phyloP scores from a whole-genome alignment of 331 rosid species.

The Erythrophleum ivorense region DNA sequence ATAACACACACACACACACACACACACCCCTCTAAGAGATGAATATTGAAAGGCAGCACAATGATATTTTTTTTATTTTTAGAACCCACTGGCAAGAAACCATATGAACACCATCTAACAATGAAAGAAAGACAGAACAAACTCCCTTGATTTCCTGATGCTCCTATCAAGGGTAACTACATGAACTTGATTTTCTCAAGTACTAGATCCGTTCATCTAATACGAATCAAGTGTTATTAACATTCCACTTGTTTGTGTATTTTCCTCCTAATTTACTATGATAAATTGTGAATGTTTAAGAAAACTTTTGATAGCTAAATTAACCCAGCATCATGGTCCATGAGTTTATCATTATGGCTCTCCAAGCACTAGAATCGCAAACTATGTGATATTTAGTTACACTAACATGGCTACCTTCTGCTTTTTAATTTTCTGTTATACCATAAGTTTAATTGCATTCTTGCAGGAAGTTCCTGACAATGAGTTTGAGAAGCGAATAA shows the following conservation, averaged over 20 bases:
- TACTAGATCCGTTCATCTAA: neutral
- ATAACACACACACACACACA: neutral
- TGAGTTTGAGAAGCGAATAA: slow-evolving; percentile 94
- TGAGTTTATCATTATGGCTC: neutral
- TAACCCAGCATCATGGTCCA: slow-evolving; percentile 4
- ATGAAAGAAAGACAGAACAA: neutral
- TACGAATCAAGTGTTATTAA: neutral
- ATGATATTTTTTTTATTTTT: neutral
- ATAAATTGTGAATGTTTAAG: neutral
- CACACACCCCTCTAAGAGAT: neutral
- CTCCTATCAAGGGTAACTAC: neutral
- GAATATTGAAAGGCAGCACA: neutral
- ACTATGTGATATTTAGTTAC: neutral
- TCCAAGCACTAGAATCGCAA: neutral
- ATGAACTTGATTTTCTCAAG: neutral
- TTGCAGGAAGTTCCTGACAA: slow-evolving; percentile 89
- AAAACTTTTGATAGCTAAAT: neutral
- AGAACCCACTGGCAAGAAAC: neutral
- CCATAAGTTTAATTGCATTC: slow-evolving; percentile 25
- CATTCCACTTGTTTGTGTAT: slow-evolving; percentile 1
- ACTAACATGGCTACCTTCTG: neutral
- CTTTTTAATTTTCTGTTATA: neutral
- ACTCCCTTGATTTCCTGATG: slow-evolving; percentile 11
- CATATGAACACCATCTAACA: neutral
- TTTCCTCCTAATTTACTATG: neutral